A percentile compares a stretch with the other conserved stretches of the same genome.
Evolutionary conservation across 768 basidiomycete species (phyloP).

Genomic region (Fibroporia radiculosa): DNA sequence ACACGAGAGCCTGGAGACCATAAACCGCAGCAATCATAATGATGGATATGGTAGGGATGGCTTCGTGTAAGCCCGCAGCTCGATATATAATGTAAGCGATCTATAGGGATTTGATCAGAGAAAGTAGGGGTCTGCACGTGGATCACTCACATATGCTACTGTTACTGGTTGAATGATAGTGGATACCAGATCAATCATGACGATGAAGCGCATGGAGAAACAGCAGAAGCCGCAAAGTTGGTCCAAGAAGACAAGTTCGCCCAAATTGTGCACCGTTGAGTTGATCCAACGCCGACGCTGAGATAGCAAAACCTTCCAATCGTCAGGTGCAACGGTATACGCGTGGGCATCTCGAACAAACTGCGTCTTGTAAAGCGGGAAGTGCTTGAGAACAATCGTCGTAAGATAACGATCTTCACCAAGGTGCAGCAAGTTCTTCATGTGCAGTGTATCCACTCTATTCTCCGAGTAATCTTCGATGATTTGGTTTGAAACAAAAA

Average conservation of each 20-base stretch:
- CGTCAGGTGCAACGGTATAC: slow-evolving; percentile 90
- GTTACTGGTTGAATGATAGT: slow-evolving; percentile 82
- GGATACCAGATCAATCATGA: slow-evolving; percentile 92
- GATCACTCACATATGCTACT: slow-evolving; percentile 77
- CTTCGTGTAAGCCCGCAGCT: slow-evolving; percentile 55
- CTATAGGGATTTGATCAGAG: slow-evolving; percentile 32
- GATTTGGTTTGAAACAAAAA: slow-evolving; percentile 86
- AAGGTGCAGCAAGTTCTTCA: slow-evolving; percentile 96
- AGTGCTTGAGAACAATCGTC: slow-evolving; percentile 91
- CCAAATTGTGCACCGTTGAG: slow-evolving; percentile 96
- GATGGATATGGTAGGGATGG: slow-evolving; percentile 74
- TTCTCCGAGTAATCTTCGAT: slow-evolving; percentile 93
- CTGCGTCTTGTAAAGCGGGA: slow-evolving; percentile 89
- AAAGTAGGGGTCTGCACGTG: no score
- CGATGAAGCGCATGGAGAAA: slow-evolving; percentile 98
- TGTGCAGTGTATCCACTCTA: slow-evolving; percentile 93
- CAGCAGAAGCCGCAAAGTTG: slow-evolving; percentile 95
- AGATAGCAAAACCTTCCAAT: slow-evolving; percentile 88
- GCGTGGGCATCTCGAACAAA: slow-evolving; percentile 94
- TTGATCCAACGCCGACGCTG: slow-evolving; percentile 99
- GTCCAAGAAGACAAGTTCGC: slow-evolving; percentile 86
- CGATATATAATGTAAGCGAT: slow-evolving; percentile 85
- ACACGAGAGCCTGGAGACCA: slow-evolving; percentile 83
- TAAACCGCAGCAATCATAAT: slow-evolving; percentile 94
- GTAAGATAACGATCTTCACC: slow-evolving; percentile 99